phyloP scores from a whole-genome alignment of 192 early-diverging fungal species.

The Coemansia sp. region DNA sequence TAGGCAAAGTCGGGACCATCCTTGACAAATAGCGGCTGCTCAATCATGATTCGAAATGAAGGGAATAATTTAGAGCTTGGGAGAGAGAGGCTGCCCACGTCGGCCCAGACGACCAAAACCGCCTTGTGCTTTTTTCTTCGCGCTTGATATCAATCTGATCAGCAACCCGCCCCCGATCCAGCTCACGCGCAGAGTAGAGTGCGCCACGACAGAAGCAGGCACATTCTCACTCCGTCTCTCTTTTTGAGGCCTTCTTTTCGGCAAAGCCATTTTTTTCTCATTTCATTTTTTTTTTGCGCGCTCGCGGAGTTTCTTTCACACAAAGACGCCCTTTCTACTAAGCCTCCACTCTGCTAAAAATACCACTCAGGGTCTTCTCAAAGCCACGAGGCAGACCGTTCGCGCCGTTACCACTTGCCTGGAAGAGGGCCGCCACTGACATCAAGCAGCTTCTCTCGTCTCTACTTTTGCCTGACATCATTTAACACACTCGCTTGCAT shows the following conservation, averaged over 20 bases:
- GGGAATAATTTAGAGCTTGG: not conserved
- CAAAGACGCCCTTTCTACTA: not conserved
- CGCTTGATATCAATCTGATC: not conserved
- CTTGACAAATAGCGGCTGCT: slow-evolving; percentile 25
- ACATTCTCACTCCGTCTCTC: not conserved
- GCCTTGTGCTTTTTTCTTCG: not conserved
- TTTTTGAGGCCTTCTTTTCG: not conserved
- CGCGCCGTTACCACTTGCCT: not conserved
- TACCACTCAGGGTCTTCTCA: slow-evolving; percentile 2
- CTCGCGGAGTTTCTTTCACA: not conserved
- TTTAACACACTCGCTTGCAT: not conserved
- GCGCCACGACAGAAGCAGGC: not conserved
- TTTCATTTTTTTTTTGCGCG: not conserved
- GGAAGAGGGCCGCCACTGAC: not conserved
- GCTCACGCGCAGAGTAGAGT: not conserved
- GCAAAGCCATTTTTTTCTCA: not conserved
- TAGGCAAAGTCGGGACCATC: slow-evolving; percentile 23
- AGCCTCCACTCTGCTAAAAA: slow-evolving; percentile 1
- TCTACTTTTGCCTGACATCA: not conserved
- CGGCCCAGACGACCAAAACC: not conserved
- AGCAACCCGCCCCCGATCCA: not conserved
- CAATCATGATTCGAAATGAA: not conserved
- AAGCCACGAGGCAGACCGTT: not conserved
- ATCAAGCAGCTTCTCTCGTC: not conserved
- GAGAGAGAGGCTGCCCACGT: not conserved